phyloP scores from a whole-genome alignment of 768 basidiomycete species.

The Nidula microcarpa region DNA sequence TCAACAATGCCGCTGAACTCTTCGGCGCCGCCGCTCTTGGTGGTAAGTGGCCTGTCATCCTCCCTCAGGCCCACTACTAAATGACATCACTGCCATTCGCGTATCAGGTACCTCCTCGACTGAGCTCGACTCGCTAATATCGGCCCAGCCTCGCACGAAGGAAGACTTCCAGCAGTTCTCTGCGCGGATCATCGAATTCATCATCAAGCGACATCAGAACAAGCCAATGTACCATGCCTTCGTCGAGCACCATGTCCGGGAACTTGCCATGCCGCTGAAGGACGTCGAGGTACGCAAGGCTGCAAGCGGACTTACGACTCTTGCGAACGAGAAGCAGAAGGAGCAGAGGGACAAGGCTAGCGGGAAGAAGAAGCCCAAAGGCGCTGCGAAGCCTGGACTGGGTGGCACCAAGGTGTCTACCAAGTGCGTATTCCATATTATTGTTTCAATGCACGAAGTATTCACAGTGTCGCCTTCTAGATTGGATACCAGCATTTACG shows the following conservation, averaged over 20 bases:
- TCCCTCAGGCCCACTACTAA: too few relatives aligned
- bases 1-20: slow-evolving; percentile 79
- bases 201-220: slow-evolving; percentile 75
- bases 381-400: slow-evolving; percentile 66
- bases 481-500: slow-evolving; percentile 77
- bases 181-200: slow-evolving; percentile 62
- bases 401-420: slow-evolving; percentile 67
- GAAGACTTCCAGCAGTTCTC: slow-evolving; percentile 83
- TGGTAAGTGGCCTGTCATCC: slow-evolving; percentile 42
- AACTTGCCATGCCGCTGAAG: slow-evolving; percentile 71
- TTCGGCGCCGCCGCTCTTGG: slow-evolving; percentile 69
- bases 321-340: slow-evolving; percentile 95
- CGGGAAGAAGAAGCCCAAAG: slow-evolving; percentile 88
- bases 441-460: background rate
- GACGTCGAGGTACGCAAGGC: slow-evolving; percentile 92
- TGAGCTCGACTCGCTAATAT: slow-evolving; percentile 70
- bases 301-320: slow-evolving; percentile 75
- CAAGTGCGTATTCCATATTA: slow-evolving; percentile 40
- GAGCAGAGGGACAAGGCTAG: slow-evolving; percentile 81
- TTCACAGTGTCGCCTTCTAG: slow-evolving; percentile 30
- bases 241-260: slow-evolving; percentile 79
- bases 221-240: slow-evolving; percentile 85
- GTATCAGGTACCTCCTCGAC: slow-evolving; percentile 58
- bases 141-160: slow-evolving; percentile 81
- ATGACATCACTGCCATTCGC: background rate